Conservation (phyloP, 306 rosid genomes). For the Quercus glauca region DNA sequence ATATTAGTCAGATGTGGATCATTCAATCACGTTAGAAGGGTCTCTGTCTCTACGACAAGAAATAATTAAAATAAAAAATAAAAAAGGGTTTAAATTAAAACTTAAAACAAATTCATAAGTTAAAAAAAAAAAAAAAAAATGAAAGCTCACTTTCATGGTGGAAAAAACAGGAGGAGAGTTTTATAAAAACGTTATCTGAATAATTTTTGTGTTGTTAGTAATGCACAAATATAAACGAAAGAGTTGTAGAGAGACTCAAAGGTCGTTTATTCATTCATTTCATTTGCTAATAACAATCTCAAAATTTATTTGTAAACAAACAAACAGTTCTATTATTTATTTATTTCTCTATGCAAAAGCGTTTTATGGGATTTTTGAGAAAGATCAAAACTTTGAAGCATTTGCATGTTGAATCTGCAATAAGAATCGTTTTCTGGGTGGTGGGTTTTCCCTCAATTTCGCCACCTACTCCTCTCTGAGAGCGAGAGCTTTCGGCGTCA, state of each 20-base stretch:
- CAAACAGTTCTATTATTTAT: not conserved
- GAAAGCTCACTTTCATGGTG: not conserved
- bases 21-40: conserved; percentile 29
- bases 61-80: not conserved
- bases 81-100: not conserved
- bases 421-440: conserved; percentile 37
- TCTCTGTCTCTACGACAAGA: conserved; percentile 36
- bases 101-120: not conserved
- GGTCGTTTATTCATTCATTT: not conserved
- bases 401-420: conserved; percentile 18
- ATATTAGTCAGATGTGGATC: not conserved
- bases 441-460: conserved; percentile 14
- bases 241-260: not conserved
- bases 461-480: conserved; percentile 10
- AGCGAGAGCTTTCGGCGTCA: conserved; percentile 8
- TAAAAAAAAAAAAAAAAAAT: not conserved
- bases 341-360: not conserved
- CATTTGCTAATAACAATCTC: not conserved
- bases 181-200: not conserved
- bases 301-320: not conserved
- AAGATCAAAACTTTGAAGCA: conserved; percentile 36
- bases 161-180: no score
- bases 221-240: not conserved
- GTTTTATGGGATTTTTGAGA: conserved; percentile 5
- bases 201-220: not conserved